Evolutionary conservation across 1,284 basidiomycete genomes (phyloP).

Genomic region (Abortiporus biennis): DNA sequence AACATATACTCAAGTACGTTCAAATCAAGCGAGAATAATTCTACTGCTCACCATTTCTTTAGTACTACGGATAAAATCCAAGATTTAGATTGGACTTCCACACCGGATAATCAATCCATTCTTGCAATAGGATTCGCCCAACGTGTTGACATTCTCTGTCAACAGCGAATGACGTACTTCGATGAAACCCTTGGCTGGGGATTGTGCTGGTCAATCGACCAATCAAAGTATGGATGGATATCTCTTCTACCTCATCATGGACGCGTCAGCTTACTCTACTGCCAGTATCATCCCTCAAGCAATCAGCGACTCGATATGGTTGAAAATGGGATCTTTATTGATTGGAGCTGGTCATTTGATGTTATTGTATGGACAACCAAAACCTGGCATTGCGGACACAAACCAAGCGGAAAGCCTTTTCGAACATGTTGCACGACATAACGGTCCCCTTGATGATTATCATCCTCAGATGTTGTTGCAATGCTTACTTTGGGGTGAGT

Average conservation of each 20-base stretch:
- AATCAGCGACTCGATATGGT: slow-evolving; percentile 86
- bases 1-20: slow-evolving; percentile 53
- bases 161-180: slow-evolving; percentile 87
- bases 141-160: slow-evolving; percentile 77
- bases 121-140: slow-evolving; percentile 81
- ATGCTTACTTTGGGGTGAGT: slow-evolving; percentile 83
- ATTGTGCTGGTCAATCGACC: slow-evolving; percentile 65
- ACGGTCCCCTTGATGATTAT: slow-evolving; percentile 83
- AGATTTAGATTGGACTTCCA: slow-evolving; percentile 90
- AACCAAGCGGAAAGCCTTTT: slow-evolving; percentile 47
- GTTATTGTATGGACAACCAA: slow-evolving; percentile 57
- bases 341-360: slow-evolving; percentile 75
- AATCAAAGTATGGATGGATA: slow-evolving; percentile 46
- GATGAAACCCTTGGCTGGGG: slow-evolving; percentile 79
- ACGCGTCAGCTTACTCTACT: not conserved
- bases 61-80: slow-evolving; percentile 53
- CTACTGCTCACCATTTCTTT: not conserved
- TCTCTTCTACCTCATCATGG: not conserved
- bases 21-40: not conserved
- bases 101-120: slow-evolving; percentile 83
- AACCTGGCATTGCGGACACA: slow-evolving; percentile 13
- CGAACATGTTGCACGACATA: slow-evolving; percentile 74
- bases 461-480: slow-evolving; percentile 92
- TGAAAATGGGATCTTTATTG: slow-evolving; percentile 73
- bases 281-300: slow-evolving; percentile 66